Conservation (phyloP, 306 rosid genomes). For the Vigna reflexopilosa region DNA sequence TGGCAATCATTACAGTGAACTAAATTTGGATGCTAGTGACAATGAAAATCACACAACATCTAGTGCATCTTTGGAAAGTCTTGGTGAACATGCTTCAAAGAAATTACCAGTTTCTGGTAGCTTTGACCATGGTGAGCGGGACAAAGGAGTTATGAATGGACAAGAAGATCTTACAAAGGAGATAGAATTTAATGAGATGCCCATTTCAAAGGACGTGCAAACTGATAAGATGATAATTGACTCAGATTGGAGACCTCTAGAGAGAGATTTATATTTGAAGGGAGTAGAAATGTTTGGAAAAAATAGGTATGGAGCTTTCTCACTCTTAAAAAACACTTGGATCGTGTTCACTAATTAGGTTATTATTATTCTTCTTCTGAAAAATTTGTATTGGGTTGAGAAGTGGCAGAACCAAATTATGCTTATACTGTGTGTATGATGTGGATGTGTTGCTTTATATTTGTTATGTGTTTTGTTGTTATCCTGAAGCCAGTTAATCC, state of each 20-base stretch:
- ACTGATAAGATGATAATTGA: constrained; percentile 41
- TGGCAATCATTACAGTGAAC: not conserved
- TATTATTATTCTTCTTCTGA: not conserved
- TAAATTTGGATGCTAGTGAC: constrained; percentile 17
- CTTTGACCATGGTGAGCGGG: constrained; percentile 41
- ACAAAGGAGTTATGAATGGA: constrained; percentile 37
- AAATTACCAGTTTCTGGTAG: constrained; percentile 45
- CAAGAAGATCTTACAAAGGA: constrained; percentile 41
- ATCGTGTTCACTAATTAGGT: not conserved
- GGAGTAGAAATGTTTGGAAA: constrained; percentile 91
- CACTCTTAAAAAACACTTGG: constrained; percentile 1
- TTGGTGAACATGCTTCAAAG: constrained; percentile 42
- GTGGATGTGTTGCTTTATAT: not conserved
- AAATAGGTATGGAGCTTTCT: constrained; percentile 63
- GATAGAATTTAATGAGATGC: constrained; percentile 43
- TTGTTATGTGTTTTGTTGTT: too few species aligned
- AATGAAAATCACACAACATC: constrained; percentile 37
- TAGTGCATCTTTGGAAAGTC: constrained; percentile 28
- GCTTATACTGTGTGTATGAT: not conserved
- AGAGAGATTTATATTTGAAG: constrained; percentile 74
- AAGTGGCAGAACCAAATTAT: constrained; percentile 6
- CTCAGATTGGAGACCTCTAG: constrained; percentile 73
- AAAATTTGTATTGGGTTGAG: not conserved
- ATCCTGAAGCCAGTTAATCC: too few species aligned
- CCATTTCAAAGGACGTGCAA: constrained; percentile 48